Evolutionary conservation across 2,329 filamentous ascomycete genomes (phyloP).

Genomic region (Ustulina deusta): DNA sequence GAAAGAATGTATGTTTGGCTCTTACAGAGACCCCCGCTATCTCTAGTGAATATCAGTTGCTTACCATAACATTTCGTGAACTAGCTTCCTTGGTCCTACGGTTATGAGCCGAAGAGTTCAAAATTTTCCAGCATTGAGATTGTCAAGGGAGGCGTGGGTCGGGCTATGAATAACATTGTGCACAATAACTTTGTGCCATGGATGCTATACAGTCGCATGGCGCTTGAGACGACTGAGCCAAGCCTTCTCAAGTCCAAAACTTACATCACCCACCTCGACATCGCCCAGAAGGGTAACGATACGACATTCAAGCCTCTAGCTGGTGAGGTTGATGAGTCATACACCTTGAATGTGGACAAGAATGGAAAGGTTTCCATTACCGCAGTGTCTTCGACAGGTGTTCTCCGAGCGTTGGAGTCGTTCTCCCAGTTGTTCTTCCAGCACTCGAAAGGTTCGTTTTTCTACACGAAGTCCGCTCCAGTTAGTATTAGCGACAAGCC

Average conservation of each 20-base stretch:
- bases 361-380: slow-evolving; percentile 71
- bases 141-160: slow-evolving; percentile 67
- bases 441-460: slow-evolving; percentile 67
- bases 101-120: slow-evolving; percentile 56
- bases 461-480: slow-evolving; percentile 79
- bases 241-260: slow-evolving; percentile 56
- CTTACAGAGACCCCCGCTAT: slow-evolving; percentile 1
- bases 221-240: slow-evolving; percentile 73
- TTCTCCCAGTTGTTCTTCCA: slow-evolving; percentile 84
- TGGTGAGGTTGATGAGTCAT: slow-evolving; percentile 79
- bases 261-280: slow-evolving; percentile 69
- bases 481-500: slow-evolving; percentile 79
- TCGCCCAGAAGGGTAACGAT: slow-evolving; percentile 71
- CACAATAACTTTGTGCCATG: slow-evolving; percentile 78
- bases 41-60: slow-evolving; percentile 48
- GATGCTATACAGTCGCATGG: slow-evolving; percentile 76
- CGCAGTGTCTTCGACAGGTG: slow-evolving; percentile 74
- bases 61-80: slow-evolving; percentile 38
- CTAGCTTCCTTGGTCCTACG: slow-evolving; percentile 63
- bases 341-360: slow-evolving; percentile 71
- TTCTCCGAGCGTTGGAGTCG: slow-evolving; percentile 79
- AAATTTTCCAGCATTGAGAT: slow-evolving; percentile 64
- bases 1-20: slow-evolving; percentile 61
- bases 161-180: slow-evolving; percentile 74
- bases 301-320: slow-evolving; percentile 70